phyloP scores from a whole-genome alignment of 306 rosid genomes.

The Cucurbita maxima region DNA sequence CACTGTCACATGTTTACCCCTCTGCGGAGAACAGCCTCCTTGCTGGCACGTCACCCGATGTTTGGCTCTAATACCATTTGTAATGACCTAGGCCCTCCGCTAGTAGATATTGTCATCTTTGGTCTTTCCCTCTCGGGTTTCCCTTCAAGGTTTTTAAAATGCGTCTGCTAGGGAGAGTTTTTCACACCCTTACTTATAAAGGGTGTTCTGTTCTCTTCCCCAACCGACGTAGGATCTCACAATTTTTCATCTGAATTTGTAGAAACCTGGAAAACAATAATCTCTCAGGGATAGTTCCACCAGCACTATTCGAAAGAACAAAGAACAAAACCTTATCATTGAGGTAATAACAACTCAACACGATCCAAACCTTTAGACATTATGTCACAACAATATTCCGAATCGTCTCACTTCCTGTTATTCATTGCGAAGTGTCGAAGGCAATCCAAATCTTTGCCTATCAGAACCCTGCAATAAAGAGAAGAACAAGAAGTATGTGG shows the following conservation, averaged over 20 bases:
- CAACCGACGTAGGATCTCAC: no score
- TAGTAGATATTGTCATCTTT: no score
- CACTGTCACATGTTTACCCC: no score
- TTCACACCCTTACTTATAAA: no score
- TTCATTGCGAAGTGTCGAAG: conserved; percentile 14
- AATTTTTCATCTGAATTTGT: conserved; percentile 2
- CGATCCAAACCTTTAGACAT: neutral
- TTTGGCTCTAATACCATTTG: no score
- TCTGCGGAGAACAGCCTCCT: no score
- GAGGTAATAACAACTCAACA: conserved; percentile 16
- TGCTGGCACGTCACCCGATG: no score
- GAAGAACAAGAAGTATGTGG: neutral
- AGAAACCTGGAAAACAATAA: conserved; percentile 36
- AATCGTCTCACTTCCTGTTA: neutral
- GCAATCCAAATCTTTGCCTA: conserved; percentile 25
- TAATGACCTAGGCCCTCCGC: no score
- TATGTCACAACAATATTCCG: neutral
- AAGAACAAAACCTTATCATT: conserved; percentile 20
- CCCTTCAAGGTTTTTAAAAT: no score
- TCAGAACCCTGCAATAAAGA: conserved; percentile 12
- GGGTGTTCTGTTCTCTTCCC: no score
- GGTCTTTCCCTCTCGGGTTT: no score
- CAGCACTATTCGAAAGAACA: conserved; percentile 19
- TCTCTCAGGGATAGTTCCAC: conserved; percentile 22
- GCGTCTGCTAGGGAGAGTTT: no score